Conservation (phyloP, 768 basidiomycete species). For the Tremella mesenterica region DNA sequence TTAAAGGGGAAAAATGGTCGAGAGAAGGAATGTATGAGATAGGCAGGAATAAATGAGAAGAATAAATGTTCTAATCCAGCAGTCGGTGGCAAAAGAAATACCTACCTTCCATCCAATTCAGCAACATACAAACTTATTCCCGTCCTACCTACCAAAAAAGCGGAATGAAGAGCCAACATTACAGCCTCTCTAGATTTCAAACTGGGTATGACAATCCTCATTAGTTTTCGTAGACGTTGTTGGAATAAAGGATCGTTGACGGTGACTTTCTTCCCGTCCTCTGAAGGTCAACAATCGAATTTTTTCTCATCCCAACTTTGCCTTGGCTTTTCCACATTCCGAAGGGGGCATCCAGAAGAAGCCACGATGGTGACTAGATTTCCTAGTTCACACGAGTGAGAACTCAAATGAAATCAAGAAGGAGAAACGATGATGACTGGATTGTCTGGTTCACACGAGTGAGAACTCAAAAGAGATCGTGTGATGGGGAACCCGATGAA, state of each 20-base stretch:
- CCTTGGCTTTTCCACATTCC: background rate
- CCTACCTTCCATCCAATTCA: constrained; percentile 67
- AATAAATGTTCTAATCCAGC: too few species aligned
- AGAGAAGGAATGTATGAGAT: too few species aligned
- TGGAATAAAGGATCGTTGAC: constrained; percentile 92
- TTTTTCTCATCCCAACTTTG: background rate
- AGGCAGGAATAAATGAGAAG: too few species aligned
- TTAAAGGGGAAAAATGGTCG: background rate
- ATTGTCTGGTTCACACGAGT: too few species aligned
- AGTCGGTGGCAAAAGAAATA: too few species aligned
- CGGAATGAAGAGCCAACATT: constrained; percentile 78
- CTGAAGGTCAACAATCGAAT: background rate
- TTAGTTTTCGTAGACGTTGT: constrained; percentile 62
- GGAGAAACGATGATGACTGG: too few species aligned
- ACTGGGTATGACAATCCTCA: constrained; percentile 81
- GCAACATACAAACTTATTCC: constrained; percentile 91
- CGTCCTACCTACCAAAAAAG: constrained; percentile 78
- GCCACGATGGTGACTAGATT: too few species aligned
- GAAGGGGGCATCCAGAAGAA: too few species aligned
- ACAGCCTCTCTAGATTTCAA: constrained; percentile 77
- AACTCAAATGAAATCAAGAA: too few species aligned
- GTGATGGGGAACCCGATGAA: too few species aligned
- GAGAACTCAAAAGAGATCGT: too few species aligned
- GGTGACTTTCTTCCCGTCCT: constrained; percentile 10
- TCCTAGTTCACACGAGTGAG: too few species aligned